Conservation (phyloP, 768 basidiomycete species). For the Cantharellus cinnabarinus region DNA sequence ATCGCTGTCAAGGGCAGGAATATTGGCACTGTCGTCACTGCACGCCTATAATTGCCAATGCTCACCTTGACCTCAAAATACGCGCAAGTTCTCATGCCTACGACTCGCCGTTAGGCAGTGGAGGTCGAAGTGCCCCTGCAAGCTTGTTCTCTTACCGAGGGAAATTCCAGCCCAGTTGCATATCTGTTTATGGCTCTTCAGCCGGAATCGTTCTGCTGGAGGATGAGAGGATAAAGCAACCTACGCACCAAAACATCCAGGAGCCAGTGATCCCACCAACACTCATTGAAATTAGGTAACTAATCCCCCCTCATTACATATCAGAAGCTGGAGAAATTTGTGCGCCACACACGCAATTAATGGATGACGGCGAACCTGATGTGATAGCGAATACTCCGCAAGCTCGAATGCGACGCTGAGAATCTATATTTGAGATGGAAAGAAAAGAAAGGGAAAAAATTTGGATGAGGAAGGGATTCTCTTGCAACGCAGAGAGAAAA, state of each 20-base stretch:
- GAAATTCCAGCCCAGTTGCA: conserved; percentile 84
- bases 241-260: conserved; percentile 34
- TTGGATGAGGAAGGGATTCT: neutral
- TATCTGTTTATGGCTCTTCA: conserved; percentile 20
- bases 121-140: too few relatives aligned
- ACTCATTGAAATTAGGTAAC: conserved; percentile 76
- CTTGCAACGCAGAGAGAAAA: too few relatives aligned
- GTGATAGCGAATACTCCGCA: conserved; percentile 73
- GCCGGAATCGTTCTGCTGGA: too few relatives aligned
- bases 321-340: neutral
- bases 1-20: conserved; percentile 30
- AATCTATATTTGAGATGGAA: conserved; percentile 28
- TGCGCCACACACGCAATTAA: neutral
- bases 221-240: too few relatives aligned
- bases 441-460: neutral
- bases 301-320: neutral
- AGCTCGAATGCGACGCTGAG: conserved; percentile 74
- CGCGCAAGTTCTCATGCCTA: conserved; percentile 75
- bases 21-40: neutral
- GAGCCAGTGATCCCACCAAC: conserved; percentile 92
- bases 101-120: too few relatives aligned
- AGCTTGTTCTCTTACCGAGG: conserved; percentile 28
- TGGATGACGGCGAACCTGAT: conserved; percentile 24
- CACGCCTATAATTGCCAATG: neutral
- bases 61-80: conserved; percentile 72